Conservation (phyloP, 495 filamentous ascomycete genomes). For the Aspergillus ellipticus region DNA sequence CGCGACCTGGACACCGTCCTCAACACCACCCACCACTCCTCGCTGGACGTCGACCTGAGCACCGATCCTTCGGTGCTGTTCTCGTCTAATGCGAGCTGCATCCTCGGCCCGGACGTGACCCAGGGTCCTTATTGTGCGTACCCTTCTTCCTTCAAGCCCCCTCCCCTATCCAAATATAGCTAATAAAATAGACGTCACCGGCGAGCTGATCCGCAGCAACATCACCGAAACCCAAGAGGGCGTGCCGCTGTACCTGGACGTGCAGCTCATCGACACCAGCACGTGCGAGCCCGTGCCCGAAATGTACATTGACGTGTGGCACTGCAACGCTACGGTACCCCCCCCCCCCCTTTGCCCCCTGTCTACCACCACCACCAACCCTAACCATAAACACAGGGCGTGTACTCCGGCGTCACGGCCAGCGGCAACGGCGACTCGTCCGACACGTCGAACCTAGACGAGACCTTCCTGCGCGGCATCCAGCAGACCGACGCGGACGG, state of each 20-base stretch:
- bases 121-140: conserved; percentile 49
- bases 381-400: too few species aligned
- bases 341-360: background rate
- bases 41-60: conserved; percentile 15
- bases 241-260: conserved; percentile 54
- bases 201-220: conserved; percentile 54
- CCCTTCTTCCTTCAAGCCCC: background rate
- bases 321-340: conserved; percentile 43
- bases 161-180: background rate
- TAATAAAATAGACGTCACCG: conserved; percentile 29
- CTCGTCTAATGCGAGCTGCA: conserved; percentile 45
- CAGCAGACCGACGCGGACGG: conserved; percentile 49
- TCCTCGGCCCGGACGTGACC: conserved; percentile 52
- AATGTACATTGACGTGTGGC: conserved; percentile 60
- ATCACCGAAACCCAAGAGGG: conserved; percentile 54
- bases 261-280: conserved; percentile 57
- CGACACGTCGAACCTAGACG: conserved; percentile 39
- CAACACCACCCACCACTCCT: conserved; percentile 41
- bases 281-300: conserved; percentile 53
- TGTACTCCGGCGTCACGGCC: conserved; percentile 55
- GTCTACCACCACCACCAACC: too few species aligned
- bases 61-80: conserved; percentile 45
- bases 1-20: conserved; percentile 41
- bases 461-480: conserved; percentile 52
- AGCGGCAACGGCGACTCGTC: conserved; percentile 47